phyloP scores from a whole-genome alignment of 2,329 filamentous ascomycete species.

The Aspergillus aculeatus region DNA sequence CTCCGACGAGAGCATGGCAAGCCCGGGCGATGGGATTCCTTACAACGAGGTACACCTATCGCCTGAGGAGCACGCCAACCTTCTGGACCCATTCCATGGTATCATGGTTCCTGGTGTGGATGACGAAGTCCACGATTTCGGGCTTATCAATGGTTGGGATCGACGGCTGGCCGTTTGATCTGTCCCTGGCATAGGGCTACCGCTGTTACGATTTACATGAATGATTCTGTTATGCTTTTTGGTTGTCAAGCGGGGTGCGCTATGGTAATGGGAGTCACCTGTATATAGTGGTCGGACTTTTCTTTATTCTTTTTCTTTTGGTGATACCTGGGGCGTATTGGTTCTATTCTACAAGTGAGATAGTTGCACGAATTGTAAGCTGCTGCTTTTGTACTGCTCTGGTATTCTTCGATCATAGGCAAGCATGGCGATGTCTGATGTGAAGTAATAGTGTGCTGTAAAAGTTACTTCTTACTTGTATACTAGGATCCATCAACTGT shows the following conservation, averaged over 20 bases:
- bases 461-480: too few relatives aligned
- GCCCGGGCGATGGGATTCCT: slow-evolving; percentile 47
- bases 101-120: slow-evolving; percentile 39
- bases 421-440: too few relatives aligned
- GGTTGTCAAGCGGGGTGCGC: neutral
- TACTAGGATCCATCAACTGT: too few relatives aligned
- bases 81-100: slow-evolving; percentile 36
- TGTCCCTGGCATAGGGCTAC: neutral
- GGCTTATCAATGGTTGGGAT: slow-evolving; percentile 33
- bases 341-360: neutral
- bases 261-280: slow-evolving; percentile 1
- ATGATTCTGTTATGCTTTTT: neutral
- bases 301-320: neutral
- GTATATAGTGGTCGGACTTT: neutral
- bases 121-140: slow-evolving; percentile 34
- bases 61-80: slow-evolving; percentile 29
- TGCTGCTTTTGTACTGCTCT: neutral
- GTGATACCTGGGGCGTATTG: slow-evolving; percentile 11
- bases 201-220: neutral
- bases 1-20: slow-evolving; percentile 60
- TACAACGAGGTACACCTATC: slow-evolving; percentile 25
- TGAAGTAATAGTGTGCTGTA: too few relatives aligned
- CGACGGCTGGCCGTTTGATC: slow-evolving; percentile 34
- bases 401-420: neutral
- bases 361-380: neutral